phyloP scores from a whole-genome alignment of 2,329 filamentous ascomycete genomes.

The Fusarium chuoi region DNA sequence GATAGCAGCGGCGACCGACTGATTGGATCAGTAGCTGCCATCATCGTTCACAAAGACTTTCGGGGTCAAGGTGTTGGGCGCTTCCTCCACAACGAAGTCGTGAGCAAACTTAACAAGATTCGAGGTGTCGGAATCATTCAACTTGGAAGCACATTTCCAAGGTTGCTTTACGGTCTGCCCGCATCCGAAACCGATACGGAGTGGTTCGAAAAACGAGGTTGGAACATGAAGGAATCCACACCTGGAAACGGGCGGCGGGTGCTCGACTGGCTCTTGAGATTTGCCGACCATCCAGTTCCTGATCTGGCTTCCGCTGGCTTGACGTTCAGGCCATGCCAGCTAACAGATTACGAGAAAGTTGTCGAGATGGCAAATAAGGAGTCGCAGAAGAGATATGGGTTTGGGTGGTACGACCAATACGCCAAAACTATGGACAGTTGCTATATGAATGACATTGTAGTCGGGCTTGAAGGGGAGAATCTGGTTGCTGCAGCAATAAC shows the following conservation, averaged over 20 bases:
- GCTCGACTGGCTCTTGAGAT: constrained; percentile 64
- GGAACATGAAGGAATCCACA: constrained; percentile 57
- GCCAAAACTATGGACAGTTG: constrained; percentile 59
- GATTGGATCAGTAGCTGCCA: constrained; percentile 64
- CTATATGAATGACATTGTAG: constrained; percentile 63
- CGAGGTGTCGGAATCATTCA: constrained; percentile 65
- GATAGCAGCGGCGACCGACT: constrained; percentile 63
- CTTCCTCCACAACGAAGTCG: constrained; percentile 63
- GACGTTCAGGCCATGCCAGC: constrained; percentile 57
- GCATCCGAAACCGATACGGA: constrained; percentile 53
- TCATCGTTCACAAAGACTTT: constrained; percentile 62
- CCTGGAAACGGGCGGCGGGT: constrained; percentile 61
- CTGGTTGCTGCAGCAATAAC: constrained; percentile 66
- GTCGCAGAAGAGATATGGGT: constrained; percentile 57
- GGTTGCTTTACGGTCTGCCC: constrained; percentile 66
- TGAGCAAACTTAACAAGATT: constrained; percentile 60
- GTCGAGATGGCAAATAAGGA: constrained; percentile 62
- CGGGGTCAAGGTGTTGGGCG: constrained; percentile 62
- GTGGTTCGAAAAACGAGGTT: constrained; percentile 66
- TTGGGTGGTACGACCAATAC: constrained; percentile 71
- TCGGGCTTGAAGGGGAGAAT: constrained; percentile 59
- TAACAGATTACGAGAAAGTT: constrained; percentile 58
- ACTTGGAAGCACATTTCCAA: constrained; percentile 68
- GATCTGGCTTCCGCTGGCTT: constrained; percentile 54
- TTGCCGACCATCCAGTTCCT: constrained; percentile 59